These are phyloP conservation scores for Periconia macrospinosa DNA, from an alignment of 2,329 filamentous ascomycete genomes.

Conservation along the genomic window DNA sequence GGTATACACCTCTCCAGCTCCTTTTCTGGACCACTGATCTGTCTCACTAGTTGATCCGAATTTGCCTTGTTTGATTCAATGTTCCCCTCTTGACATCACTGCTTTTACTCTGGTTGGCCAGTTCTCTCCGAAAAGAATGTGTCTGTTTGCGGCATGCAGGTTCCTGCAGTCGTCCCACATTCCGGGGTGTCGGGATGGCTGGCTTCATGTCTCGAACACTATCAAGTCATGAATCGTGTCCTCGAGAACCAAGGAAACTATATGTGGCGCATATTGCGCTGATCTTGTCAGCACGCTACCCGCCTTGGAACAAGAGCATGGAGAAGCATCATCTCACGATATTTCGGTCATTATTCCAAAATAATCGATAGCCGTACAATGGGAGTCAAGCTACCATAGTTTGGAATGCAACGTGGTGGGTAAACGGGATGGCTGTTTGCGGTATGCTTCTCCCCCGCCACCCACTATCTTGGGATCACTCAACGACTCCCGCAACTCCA, in stretches of 20 bases:
- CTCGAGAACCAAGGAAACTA: too few relatives aligned
- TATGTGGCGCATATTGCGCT: too few relatives aligned
- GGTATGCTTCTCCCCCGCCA: constrained; percentile 25
- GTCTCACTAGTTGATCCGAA: constrained; percentile 12
- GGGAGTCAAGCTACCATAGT: background rate
- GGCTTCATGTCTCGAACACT: background rate
- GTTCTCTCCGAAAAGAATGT: background rate
- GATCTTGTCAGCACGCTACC: too few relatives aligned
- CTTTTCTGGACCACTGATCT: constrained; percentile 12
- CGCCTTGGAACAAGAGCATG: background rate
- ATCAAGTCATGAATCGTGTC: constrained; percentile 1
- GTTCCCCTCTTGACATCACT: background rate
- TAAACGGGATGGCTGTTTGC: constrained; percentile 27
- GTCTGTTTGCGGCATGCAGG: constrained; percentile 15
- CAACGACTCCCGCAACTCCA: constrained; percentile 22
- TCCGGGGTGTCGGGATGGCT: constrained; percentile 8
- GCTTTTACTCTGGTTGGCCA: background rate
- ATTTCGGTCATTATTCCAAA: too few relatives aligned
- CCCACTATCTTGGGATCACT: constrained; percentile 17
- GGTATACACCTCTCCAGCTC: constrained; percentile 22
- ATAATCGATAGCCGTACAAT: background rate
- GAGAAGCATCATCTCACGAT: background rate
- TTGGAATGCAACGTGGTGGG: constrained; percentile 22
- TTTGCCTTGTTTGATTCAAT: background rate
- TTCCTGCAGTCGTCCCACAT: background rate